These are phyloP conservation scores for Diaporthe longicolla DNA, from an alignment of 2,329 filamentous ascomycete species.

Conservation along the genomic window DNA sequence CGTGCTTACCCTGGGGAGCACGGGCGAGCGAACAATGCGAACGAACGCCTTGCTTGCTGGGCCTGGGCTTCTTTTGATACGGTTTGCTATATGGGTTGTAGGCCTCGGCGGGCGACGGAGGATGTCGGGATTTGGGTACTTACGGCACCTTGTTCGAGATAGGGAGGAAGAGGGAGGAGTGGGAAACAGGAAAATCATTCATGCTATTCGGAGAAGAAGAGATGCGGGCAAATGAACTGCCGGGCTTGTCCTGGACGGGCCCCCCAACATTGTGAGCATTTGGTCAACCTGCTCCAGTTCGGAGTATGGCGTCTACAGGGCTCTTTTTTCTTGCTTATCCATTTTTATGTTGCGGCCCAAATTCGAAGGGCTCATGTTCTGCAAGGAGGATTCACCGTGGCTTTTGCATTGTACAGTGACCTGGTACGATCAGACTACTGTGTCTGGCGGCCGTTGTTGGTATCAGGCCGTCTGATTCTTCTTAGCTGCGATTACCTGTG, in stretches of 20 bases:
- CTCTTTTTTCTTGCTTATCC: constrained; percentile 18
- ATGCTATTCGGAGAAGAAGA: background rate
- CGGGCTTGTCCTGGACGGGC: constrained; percentile 22
- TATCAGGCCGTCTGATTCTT: background rate
- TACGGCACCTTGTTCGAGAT: background rate
- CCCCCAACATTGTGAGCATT: constrained; percentile 10
- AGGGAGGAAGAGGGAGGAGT: background rate
- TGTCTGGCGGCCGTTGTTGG: background rate
- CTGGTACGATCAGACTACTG: background rate
- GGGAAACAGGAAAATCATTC: background rate
- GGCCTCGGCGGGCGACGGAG: background rate
- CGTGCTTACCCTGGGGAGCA: background rate
- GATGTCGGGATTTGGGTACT: background rate
- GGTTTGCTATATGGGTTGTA: too few species aligned
- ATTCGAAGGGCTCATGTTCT: constrained; percentile 8
- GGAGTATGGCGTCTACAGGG: constrained; percentile 41
- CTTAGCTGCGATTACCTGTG: background rate
- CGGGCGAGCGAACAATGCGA: background rate
- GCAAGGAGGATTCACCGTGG: background rate
- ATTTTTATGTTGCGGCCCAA: background rate
- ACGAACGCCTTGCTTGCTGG: background rate
- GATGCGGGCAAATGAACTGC: constrained; percentile 4
- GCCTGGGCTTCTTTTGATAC: background rate
- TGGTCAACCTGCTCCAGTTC: constrained; percentile 30
- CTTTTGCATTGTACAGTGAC: constrained; percentile 9